A percentile compares a stretch with the other conserved stretches of the same genome.
phyloP scores from a whole-genome alignment of 306 rosid genomes.

The Alnus glutinosa region DNA sequence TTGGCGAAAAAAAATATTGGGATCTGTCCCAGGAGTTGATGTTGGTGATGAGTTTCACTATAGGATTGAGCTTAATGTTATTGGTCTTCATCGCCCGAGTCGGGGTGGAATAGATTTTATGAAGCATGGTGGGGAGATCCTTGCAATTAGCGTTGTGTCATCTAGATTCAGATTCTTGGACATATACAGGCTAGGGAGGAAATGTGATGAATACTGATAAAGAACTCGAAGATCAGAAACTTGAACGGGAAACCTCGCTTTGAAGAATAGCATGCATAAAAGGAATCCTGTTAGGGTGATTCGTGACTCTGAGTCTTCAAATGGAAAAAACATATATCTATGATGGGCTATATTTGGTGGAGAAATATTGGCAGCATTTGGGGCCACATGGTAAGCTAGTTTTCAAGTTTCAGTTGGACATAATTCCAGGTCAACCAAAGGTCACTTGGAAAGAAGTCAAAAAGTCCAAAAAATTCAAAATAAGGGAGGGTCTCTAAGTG shows the following conservation, averaged over 20 bases:
- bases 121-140: slow-evolving; percentile 47
- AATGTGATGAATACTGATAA: slow-evolving; percentile 60
- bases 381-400: slow-evolving; percentile 86
- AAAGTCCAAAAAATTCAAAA: slow-evolving; percentile 68
- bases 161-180: slow-evolving; percentile 77
- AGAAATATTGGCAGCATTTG: slow-evolving; percentile 67
- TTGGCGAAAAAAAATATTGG: slow-evolving; percentile 64
- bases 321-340: slow-evolving; percentile 75
- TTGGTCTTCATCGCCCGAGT: slow-evolving; percentile 78
- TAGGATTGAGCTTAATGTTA: slow-evolving; percentile 72
- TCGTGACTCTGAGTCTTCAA: slow-evolving; percentile 67
- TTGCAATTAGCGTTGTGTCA: slow-evolving; percentile 85
- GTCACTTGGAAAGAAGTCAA: slow-evolving; percentile 82
- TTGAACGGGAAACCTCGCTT: slow-evolving; percentile 86
- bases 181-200: slow-evolving; percentile 90
- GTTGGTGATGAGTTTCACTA: slow-evolving; percentile 92
- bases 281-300: slow-evolving; percentile 86
- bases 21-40: slow-evolving; percentile 85
- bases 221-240: slow-evolving; percentile 95
- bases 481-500: slow-evolving; percentile 66
- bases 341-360: slow-evolving; percentile 82
- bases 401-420: slow-evolving; percentile 66
- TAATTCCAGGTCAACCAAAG: slow-evolving; percentile 77
- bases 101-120: slow-evolving; percentile 88
- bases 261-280: slow-evolving; percentile 70